Evolutionary conservation across 306 rosid species (phyloP).

Genomic region (Clitoria ternatea): DNA sequence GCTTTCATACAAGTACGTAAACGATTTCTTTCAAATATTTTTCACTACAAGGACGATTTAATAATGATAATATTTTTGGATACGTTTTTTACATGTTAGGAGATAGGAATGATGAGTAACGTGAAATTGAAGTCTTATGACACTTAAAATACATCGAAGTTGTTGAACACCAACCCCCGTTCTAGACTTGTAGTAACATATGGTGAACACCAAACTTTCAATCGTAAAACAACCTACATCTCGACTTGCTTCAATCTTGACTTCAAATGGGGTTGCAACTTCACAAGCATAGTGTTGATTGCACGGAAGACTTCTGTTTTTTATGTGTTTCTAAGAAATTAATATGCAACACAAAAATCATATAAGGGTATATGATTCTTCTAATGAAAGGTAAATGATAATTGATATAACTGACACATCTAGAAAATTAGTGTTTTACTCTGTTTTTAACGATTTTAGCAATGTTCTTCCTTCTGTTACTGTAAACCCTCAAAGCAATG

Average conservation of each 20-base stretch:
- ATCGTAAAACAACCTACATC: not conserved
- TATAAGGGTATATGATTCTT: no score
- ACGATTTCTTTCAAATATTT: not conserved
- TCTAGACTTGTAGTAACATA: not conserved
- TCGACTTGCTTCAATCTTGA: slow-evolving; percentile 8
- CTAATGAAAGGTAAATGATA: no score
- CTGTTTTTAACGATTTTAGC: no score
- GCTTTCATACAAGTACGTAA: not conserved
- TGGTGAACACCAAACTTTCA: not conserved
- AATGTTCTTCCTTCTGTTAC: no score
- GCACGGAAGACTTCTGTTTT: not conserved
- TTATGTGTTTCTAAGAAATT: not conserved
- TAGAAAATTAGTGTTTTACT: no score
- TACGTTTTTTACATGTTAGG: not conserved
- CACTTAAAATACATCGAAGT: not conserved
- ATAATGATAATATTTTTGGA: not conserved
- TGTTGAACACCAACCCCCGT: slow-evolving; percentile 6
- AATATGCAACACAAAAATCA: not conserved
- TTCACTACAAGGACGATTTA: not conserved
- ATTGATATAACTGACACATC: no score
- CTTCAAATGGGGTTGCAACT: slow-evolving; percentile 5
- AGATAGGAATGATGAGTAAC: no score
- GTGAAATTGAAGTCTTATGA: slow-evolving; percentile 8
- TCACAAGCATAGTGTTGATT: slow-evolving; percentile 7
- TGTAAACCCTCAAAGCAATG: no score